Evolutionary conservation across 2,329 filamentous ascomycete species (phyloP).

Genomic region (Paecilomyces niveus): DNA sequence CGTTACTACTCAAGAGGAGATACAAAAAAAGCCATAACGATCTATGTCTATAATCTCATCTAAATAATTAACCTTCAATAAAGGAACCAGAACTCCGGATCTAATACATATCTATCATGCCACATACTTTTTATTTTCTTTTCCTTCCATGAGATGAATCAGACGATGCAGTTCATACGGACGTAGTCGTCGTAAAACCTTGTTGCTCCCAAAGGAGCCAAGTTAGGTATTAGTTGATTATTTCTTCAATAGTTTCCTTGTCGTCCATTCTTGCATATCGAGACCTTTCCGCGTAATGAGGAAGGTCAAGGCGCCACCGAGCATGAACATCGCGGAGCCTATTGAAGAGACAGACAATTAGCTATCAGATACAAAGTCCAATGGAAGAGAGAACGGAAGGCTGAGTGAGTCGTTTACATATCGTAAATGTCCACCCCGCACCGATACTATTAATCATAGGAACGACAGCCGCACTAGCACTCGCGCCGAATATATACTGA

Average conservation of each 20-base stretch:
- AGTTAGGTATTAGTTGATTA: background rate
- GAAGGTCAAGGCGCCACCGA: slow-evolving; percentile 20
- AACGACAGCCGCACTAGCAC: slow-evolving; percentile 62
- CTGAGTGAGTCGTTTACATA: slow-evolving; percentile 39
- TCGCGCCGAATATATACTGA: slow-evolving; percentile 66
- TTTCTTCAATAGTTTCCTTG: background rate
- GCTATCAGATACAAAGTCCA: slow-evolving; percentile 4
- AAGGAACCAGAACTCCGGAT: background rate
- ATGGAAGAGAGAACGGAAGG: slow-evolving; percentile 30
- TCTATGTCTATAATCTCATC: background rate
- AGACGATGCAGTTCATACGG: no score
- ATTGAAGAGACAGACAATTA: slow-evolving; percentile 1
- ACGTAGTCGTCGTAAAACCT: no score
- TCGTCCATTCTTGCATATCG: slow-evolving; percentile 26
- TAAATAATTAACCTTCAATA: background rate
- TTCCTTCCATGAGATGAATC: background rate
- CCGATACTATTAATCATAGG: slow-evolving; percentile 66
- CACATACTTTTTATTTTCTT: background rate
- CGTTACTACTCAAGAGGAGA: background rate
- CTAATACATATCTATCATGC: background rate
- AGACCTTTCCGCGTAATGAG: slow-evolving; percentile 22
- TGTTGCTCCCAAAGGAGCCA: background rate
- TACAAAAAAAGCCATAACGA: background rate
- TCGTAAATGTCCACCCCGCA: slow-evolving; percentile 74
- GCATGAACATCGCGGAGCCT: slow-evolving; percentile 23